A percentile compares a stretch with the other conserved stretches of the same genome.
Conservation (phyloP, 257 asterid species). For the Solanum ahanhuiri region DNA sequence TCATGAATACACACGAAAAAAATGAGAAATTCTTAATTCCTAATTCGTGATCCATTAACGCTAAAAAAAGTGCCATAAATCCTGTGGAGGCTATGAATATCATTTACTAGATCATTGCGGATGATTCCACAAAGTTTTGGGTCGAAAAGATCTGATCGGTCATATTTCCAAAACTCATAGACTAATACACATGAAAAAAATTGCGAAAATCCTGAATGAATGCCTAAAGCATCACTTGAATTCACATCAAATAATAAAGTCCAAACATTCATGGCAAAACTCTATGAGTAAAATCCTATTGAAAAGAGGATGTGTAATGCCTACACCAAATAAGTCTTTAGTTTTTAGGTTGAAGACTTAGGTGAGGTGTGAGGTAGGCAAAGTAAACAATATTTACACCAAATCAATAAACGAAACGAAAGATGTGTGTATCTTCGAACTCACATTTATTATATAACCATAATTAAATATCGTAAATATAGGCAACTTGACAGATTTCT, state of each 20-base stretch:
- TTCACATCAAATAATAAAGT: background rate
- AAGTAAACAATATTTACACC: background rate
- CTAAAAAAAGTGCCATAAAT: background rate
- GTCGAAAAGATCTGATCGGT: no score
- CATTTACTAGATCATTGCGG: background rate
- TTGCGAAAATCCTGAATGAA: background rate
- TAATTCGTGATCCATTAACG: background rate
- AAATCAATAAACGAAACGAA: background rate
- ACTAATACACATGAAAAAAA: background rate
- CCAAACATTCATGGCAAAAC: background rate
- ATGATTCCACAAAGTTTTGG: background rate
- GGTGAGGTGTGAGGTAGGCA: background rate
- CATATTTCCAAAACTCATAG: background rate
- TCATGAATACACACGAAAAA: no score
- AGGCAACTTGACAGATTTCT: background rate
- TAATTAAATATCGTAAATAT: background rate
- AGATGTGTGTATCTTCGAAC: background rate
- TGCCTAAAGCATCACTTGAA: background rate
- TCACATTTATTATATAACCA: background rate
- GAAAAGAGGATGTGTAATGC: background rate
- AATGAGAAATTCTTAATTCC: no score
- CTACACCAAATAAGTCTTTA: background rate
- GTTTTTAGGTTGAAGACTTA: background rate
- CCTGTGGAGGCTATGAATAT: background rate
- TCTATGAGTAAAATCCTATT: background rate